Evolutionary conservation across 768 basidiomycete genomes (phyloP), one percentile per base, ranked within the genome.

Genomic region (Russula sp.): DNA sequence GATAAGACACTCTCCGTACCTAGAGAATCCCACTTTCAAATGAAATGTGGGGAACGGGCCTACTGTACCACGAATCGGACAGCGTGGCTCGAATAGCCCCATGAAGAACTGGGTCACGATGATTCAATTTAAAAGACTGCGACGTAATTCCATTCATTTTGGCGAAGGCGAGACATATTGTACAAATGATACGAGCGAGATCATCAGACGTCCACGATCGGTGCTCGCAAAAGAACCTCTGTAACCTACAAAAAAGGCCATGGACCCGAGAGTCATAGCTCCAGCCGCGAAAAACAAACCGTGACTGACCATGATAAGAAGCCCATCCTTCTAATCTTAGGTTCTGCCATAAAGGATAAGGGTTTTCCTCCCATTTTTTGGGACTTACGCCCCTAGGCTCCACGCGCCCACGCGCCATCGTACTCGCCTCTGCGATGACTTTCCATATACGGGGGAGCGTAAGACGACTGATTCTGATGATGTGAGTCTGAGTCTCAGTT

Each of bases 161-260:
- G 44, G 28, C 7, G 34, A 54, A 49, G 58, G 63, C 26, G 34
- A 48, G 52, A 38, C 26, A 42, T 59, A 64, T 64, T 53, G 59
- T 64, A 64, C 63, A 60, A 38, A 38, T 26, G 46, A 40, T 22
- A 59, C 36, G 28, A 18, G 34, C 46, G 26, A 64, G 52, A 53
- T 34, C 59, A 55, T 55, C 58, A 50, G 44, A 64, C 58, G 34
- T 54, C 38, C 63, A 59, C 18, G 63, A 64, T 59, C 63, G 46
- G 36, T 40, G n/a, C 52, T 24, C 34, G 34, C 22, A n/a, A 46
- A 16, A 38, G 11, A 54, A 55, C 36, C 50, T 48, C 52, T 42
- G 52, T 30, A 30, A 38, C 32, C 38, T 32, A 54, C 36, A 60
- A 24, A 55, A 20, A 60, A 50, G 30, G 11, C 28, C 30, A 64